phyloP scores from a whole-genome alignment of 2,329 filamentous ascomycete species.

The Calonectria crousiana region DNA sequence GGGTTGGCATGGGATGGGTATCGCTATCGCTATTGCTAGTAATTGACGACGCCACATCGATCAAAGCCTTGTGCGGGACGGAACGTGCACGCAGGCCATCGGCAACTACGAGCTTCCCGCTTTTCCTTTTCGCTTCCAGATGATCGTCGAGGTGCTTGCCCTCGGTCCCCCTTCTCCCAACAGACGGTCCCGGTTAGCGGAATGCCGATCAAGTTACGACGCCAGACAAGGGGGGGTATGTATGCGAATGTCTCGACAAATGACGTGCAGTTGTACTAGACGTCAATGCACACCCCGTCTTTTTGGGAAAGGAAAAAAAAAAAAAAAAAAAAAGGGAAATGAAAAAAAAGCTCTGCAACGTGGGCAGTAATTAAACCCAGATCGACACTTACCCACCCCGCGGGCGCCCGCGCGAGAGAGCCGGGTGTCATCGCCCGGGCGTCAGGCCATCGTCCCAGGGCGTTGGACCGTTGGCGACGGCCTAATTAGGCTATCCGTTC shows the following conservation, averaged over 20 bases:
- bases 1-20: not conserved
- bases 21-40: not conserved
- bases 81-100: not conserved
- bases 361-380: constrained; percentile 11
- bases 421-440: not conserved
- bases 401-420: not conserved
- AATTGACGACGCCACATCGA: not conserved
- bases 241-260: constrained; percentile 3
- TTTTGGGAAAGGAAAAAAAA: too few species aligned
- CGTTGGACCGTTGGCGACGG: not conserved
- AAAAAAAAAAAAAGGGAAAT: too few species aligned
- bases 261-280: not conserved
- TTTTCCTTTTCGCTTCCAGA: not conserved
- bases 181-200: not conserved
- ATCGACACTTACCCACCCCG: not conserved
- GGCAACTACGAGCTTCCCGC: not conserved
- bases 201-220: not conserved
- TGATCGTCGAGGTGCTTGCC: not conserved
- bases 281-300: not conserved
- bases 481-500: not conserved
- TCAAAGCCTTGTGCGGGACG: not conserved
- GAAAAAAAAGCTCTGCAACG: not conserved
- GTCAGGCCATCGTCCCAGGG: not conserved
- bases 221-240: not conserved
- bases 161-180: not conserved